A percentile compares a stretch with the other conserved stretches of the same genome.
Evolutionary conservation across 768 basidiomycete genomes (phyloP).

Genomic region (Pilatotrama ljubarskyi): DNA sequence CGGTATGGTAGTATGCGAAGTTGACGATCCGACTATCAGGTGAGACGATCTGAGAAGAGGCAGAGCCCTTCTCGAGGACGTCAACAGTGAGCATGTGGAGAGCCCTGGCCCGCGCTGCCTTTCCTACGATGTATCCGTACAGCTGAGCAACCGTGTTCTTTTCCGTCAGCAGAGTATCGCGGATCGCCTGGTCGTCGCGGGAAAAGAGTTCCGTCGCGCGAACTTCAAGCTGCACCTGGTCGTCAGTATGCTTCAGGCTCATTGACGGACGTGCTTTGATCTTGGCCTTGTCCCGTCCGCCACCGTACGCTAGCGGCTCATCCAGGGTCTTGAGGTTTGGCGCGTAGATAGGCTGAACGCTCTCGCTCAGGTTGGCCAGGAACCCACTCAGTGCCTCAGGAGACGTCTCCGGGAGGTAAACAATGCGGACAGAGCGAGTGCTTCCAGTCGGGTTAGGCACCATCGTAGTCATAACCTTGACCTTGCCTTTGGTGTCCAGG

Average conservation of each 20-base stretch:
- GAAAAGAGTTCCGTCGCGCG: conserved; percentile 50
- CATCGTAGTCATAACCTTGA: conserved; percentile 71
- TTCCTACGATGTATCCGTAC: conserved; percentile 75
- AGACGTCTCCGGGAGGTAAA: conserved; percentile 61
- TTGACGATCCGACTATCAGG: conserved; percentile 56
- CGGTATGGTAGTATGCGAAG: conserved; percentile 59
- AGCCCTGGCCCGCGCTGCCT: conserved; percentile 60
- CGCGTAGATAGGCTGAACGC: conserved; percentile 25
- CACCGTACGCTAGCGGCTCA: conserved; percentile 56
- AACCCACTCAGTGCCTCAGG: conserved; percentile 58
- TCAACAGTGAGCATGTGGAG: conserved; percentile 59
- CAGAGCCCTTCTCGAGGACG: conserved; percentile 42
- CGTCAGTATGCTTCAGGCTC: background rate
- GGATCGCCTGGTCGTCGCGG: conserved; percentile 53
- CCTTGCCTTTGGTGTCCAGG: conserved; percentile 62
- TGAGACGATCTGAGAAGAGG: conserved; percentile 51
- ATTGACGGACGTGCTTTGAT: conserved; percentile 11
- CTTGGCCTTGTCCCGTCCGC: conserved; percentile 28
- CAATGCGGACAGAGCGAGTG: conserved; percentile 57
- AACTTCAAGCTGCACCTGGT: conserved; percentile 4
- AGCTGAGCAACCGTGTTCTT: conserved; percentile 67
- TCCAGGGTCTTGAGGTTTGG: conserved; percentile 50
- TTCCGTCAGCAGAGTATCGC: conserved; percentile 67
- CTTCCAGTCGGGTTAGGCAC: conserved; percentile 60
- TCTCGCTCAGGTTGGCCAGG: conserved; percentile 53